Conservation (phyloP, 352 stramenopile species). For the Lagenidium giganteum region DNA sequence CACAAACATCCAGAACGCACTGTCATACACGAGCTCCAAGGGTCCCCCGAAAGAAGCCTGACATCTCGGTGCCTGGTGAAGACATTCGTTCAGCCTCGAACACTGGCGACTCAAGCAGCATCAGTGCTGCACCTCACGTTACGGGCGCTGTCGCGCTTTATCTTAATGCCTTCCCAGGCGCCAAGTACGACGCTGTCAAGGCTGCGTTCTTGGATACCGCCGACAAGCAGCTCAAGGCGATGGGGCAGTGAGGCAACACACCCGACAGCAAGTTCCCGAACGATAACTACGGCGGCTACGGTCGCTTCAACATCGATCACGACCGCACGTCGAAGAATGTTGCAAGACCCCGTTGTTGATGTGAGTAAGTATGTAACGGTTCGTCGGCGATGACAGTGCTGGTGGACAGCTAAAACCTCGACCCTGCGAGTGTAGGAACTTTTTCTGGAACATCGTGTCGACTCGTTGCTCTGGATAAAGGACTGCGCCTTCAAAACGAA, state of each 20-base stretch:
- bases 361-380: no score
- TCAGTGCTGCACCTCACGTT: conserved; percentile 18
- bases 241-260: conserved; percentile 32
- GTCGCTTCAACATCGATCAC: conserved; percentile 17
- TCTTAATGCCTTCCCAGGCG: background rate
- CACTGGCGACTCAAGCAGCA: conserved; percentile 11
- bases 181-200: conserved; percentile 28
- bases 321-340: no score
- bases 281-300: conserved; percentile 21
- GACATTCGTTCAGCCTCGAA: conserved; percentile 5
- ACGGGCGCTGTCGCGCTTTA: conserved; percentile 7
- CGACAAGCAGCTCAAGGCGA: conserved; percentile 19
- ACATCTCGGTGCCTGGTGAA: conserved; percentile 3
- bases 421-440: no score
- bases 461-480: no score
- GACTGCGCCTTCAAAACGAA: no score
- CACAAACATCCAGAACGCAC: background rate
- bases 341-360: no score
- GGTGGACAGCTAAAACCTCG: no score
- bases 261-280: conserved; percentile 43
- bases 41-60: conserved; percentile 9
- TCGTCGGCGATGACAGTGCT: no score
- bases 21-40: background rate
- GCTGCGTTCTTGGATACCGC: conserved; percentile 25
- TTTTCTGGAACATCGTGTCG: no score